Percentiles rank a stretch among this genome's conserved stretches.
These are phyloP conservation scores for Eucalyptus marginata DNA, from an alignment of 345 rosid species.

Conservation along the genomic window DNA sequence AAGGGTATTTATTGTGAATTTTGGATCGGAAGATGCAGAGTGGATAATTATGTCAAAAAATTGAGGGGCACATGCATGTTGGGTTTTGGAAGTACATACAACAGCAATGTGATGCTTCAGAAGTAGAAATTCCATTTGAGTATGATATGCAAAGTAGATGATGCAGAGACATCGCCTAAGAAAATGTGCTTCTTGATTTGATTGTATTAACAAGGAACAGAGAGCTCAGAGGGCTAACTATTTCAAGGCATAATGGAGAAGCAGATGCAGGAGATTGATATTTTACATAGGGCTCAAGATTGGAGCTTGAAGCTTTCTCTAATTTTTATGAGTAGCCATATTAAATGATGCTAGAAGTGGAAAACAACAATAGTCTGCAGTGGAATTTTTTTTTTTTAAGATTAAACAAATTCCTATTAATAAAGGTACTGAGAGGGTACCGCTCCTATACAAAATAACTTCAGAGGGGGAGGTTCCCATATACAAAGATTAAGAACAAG, in stretches of 20 bases:
- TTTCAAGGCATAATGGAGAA: background rate
- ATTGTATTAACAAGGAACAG: background rate
- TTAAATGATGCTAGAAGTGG: background rate
- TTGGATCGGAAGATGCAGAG: background rate
- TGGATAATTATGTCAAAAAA: background rate
- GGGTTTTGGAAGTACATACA: background rate
- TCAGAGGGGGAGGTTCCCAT: background rate
- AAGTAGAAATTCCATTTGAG: background rate
- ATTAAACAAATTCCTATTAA: background rate
- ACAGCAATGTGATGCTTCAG: background rate
- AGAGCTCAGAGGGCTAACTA: background rate
- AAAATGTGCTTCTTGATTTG: background rate
- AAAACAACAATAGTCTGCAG: background rate
- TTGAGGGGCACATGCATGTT: background rate
- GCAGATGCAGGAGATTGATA: background rate
- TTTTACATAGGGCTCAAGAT: background rate
- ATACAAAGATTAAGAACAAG: background rate
- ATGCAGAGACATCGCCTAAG: background rate
- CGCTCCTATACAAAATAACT: background rate
- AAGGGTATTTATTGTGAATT: background rate
- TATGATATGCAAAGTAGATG: background rate
- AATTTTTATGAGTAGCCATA: background rate
- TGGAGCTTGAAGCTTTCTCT: background rate
- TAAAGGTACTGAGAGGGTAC: background rate
- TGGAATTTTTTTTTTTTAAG: background rate